Evolutionary conservation across 2,329 filamentous ascomycete species (phyloP), one percentile per base, ranked within the genome.

Genomic region (Clarireedia sp.): DNA sequence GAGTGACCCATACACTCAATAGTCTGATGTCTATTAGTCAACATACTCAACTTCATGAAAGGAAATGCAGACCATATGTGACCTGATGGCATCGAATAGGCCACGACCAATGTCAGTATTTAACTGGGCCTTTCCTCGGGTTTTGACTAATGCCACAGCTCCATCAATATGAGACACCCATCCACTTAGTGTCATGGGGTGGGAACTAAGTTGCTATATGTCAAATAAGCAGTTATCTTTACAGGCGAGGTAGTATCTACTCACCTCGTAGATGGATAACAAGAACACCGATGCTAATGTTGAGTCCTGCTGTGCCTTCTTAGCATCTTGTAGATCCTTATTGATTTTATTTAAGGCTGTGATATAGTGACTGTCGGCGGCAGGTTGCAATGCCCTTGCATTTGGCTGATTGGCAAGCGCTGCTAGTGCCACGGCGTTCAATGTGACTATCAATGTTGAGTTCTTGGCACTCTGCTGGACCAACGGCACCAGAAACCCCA

Each of bases 141-240:
- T 72, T 64, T 78, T 79, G 51, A 81, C 77, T 1, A 84, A 69
- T 59, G 81, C 77, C 36, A 83, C 76, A 19, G 81, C 81, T 7
- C 80, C 81, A 57, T 82, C 77, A 7, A 79, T 75, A 59, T 84
- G 81, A 7, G 79, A 81, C 2, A 78, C 76, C 81, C 81, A 84
- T 1, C 79, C 79, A 51, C 76, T 69, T 63, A 77, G 75, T 19
- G 76, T 78, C 59, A 80, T 68, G 46, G 79, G 73, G 52, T 75
- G 78, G 9, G 79, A 77, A 2, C 75, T 77, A 37, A 83, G 38
- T 63, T 67, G 63, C 65, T 81, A 54, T 33, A 12, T 33, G n/a
- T 44, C 14, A 8, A 44, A 44, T 43, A 43, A 43, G 43, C 3
- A 53, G 33, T 19, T 19, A 26, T 33, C 44, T 17, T 29, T 19